Percentiles rank a stretch among this genome's conserved stretches.
Conservation (phyloP, 768 basidiomycete genomes). For the Phanerochaete carnosa region DNA sequence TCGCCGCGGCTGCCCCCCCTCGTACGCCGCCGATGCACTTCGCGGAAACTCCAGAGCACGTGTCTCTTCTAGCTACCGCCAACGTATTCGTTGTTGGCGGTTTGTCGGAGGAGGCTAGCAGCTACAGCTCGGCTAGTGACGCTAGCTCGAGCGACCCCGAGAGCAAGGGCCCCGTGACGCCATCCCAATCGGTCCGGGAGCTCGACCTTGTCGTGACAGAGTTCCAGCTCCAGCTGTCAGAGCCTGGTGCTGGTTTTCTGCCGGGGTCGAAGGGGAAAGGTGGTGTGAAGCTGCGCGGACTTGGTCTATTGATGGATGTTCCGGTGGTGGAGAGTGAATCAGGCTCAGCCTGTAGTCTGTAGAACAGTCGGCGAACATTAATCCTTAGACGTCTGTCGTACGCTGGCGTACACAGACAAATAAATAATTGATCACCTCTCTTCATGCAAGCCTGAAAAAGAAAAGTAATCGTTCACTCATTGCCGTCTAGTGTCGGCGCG, state of each 20-base stretch:
- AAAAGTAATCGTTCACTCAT: too few relatives aligned
- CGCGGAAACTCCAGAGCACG: neutral
- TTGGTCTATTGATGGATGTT: neutral
- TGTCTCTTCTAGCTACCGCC: neutral
- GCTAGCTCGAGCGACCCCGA: neutral
- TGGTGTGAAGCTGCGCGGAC: neutral
- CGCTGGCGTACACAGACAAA: neutral
- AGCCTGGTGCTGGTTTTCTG: neutral
- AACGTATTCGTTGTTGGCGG: neutral
- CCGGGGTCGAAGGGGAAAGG: neutral
- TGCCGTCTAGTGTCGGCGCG: too few relatives aligned
- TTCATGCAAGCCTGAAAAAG: too few relatives aligned
- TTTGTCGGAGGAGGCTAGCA: neutral
- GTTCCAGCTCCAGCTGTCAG: neutral
- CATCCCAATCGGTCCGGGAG: neutral
- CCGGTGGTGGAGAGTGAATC: neutral
- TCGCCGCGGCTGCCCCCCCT: neutral
- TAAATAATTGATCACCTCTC: too few relatives aligned
- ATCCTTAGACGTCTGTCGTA: neutral
- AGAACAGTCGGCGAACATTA: neutral
- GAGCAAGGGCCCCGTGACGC: constrained; percentile 8
- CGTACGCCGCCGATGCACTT: neutral
- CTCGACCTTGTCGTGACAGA: constrained; percentile 1
- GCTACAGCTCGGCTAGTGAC: neutral
- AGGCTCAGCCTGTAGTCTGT: neutral